Evolutionary conservation across 2,329 filamentous ascomycete species (phyloP), one percentile per base, ranked within the genome.

Genomic region (Alternaria ethzedia): DNA sequence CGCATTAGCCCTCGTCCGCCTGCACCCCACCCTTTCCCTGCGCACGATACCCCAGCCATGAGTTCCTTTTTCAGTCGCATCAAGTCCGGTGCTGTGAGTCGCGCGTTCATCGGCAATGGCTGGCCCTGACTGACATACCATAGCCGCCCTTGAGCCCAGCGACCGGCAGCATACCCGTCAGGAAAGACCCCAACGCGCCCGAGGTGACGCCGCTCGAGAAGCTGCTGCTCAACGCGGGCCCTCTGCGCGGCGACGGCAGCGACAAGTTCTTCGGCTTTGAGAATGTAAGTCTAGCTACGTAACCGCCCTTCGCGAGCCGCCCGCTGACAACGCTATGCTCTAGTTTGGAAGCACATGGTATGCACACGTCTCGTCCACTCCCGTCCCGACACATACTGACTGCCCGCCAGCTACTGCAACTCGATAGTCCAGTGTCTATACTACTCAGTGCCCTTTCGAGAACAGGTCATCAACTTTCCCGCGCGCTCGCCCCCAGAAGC

Each of bases 291-390:
- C 55, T 68, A 65, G 59, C 68, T 52, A 21, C 44, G 23, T 45
- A 23, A 45, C 45, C 46, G 54, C 59, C 44, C 41, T 44, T 54
- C 59, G 45, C 47, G 36, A 64, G 54, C 47, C 54, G 62, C 50
- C 58, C 56, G 68, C 78, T 77, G 65, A 78, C 64, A 23, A 41
- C 66, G 36, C 58, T 59, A 4, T 30, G 44, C 44, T 59, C 52
- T 81, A 97, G 94, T 97, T 97, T 83, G 95, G 95, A 78, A 98
- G 97, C 78, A 98, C 95, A 79, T 98, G 95, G 94, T 97, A 91
- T 77, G 83, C 71, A 43, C 55, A 17, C 45, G 45, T 36, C 17
- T n/a, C 43, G 17, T 46, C 21, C 28, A 36, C 57, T 30, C 32
- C 64, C 60, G 45, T 51, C 49, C 56, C 59, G 56, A 60, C 59